Percentiles rank a stretch among this genome's conserved stretches.
Evolutionary conservation across 257 asterid species (phyloP).

Genomic region (Solanum verrucosum): DNA sequence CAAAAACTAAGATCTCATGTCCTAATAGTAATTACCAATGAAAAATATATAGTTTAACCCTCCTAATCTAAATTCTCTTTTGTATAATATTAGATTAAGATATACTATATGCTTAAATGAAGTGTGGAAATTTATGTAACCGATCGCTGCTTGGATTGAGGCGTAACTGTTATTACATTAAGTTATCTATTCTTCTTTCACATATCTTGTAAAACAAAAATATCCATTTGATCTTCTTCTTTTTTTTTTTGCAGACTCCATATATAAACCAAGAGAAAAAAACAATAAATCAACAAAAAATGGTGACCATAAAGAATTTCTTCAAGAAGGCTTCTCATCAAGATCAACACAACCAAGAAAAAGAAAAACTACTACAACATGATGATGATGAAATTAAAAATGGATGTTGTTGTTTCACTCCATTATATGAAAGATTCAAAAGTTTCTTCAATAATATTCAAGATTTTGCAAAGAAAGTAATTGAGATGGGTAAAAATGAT

Average conservation of each 20-base stretch:
- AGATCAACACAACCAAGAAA: conserved; percentile 11
- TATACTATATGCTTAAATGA: background rate
- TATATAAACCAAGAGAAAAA: background rate
- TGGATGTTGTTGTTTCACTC: background rate
- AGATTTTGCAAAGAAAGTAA: conserved; percentile 15
- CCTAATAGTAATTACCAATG: background rate
- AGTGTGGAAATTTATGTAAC: background rate
- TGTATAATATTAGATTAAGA: background rate
- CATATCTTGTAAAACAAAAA: background rate
- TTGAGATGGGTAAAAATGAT: conserved; percentile 35
- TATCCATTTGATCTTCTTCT: background rate
- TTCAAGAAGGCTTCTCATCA: conserved; percentile 2
- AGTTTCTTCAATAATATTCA: background rate
- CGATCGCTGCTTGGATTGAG: background rate
- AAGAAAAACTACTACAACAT: conserved; percentile 15
- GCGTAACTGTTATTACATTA: background rate
- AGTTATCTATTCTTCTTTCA: background rate
- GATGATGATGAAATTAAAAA: conserved; percentile 3
- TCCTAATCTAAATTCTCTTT: background rate
- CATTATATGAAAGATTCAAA: background rate
- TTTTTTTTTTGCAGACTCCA: background rate
- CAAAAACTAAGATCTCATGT: background rate
- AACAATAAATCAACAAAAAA: background rate
- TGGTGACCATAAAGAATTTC: background rate
- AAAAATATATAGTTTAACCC: background rate